Conservation (phyloP, 257 asterid genomes). For the Leonotis leonurus region DNA sequence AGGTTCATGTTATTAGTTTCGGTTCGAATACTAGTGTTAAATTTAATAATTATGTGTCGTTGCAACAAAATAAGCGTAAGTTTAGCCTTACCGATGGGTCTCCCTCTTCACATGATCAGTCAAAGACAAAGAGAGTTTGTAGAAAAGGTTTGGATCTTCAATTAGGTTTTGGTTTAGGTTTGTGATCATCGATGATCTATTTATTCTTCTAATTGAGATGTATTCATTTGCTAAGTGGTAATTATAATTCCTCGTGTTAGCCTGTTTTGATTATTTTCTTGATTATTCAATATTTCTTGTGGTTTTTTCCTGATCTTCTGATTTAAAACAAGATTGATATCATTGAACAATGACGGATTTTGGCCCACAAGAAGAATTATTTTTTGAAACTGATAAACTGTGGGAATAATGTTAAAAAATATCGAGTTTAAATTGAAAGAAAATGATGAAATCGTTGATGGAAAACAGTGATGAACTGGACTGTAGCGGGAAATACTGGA, state of each 20-base stretch:
- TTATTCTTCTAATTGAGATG: background rate
- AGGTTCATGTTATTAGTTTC: conserved; percentile 46
- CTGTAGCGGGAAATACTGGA: too few relatives aligned
- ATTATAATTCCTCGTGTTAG: background rate
- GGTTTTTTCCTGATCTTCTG: too few relatives aligned
- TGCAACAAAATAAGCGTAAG: conserved; percentile 12
- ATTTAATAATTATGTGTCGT: background rate
- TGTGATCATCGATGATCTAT: conserved; percentile 7
- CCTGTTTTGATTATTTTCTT: background rate
- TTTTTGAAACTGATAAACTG: background rate
- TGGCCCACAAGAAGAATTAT: background rate
- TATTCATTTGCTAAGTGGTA: background rate
- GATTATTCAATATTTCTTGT: background rate
- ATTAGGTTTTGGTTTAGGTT: conserved; percentile 49
- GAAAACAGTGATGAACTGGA: too few relatives aligned
- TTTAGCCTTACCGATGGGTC: conserved; percentile 33
- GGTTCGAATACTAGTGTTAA: conserved; percentile 8
- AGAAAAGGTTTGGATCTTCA: conserved; percentile 48
- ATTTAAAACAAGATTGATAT: too few relatives aligned
- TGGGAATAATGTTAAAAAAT: background rate
- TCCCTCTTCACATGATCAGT: conserved; percentile 18
- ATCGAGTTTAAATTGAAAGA: too few relatives aligned
- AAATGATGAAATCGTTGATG: background rate
- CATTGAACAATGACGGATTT: too few relatives aligned
- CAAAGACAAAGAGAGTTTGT: conserved; percentile 24